phyloP scores from a whole-genome alignment of 176 grass and related monocot genomes.

The Musa itinerans region DNA sequence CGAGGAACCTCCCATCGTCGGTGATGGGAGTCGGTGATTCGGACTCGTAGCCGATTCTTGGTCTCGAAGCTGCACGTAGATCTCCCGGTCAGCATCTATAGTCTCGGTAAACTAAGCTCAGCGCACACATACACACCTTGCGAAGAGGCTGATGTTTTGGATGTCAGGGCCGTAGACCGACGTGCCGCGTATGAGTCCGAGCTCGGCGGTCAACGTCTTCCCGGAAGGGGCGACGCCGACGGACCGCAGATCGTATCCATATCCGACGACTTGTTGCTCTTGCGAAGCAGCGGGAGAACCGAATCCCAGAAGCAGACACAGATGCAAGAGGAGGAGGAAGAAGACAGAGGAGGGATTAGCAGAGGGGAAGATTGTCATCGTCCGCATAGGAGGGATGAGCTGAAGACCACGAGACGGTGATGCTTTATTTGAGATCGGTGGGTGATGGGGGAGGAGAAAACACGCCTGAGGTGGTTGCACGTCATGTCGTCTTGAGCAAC shows the following conservation, averaged over 20 bases:
- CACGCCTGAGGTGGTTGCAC: no score
- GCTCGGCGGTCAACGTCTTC: conserved; percentile 30
- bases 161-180: conserved; percentile 32
- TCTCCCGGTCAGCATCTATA: not conserved
- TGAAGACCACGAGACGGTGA: not conserved
- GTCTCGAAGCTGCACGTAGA: conserved; percentile 44
- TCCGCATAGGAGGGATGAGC: no score
- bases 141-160: conserved; percentile 33
- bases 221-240: not conserved
- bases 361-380: no score
- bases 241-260: conserved; percentile 42
- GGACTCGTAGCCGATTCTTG: conserved; percentile 50
- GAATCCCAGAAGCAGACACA: not conserved
- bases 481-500: no score
- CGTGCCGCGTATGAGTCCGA: conserved; percentile 28
- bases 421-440: no score
- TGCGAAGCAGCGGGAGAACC: not conserved
- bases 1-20: conserved; percentile 68
- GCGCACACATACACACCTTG: conserved; percentile 31
- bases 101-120: no score
- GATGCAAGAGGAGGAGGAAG: not conserved
- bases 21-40: conserved; percentile 59
- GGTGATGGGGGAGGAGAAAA: no score
- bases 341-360: not conserved
- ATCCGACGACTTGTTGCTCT: not conserved